A percentile compares a stretch with the other conserved stretches of the same genome.
Evolutionary conservation across 345 rosid species (phyloP).

Genomic region (Gossypioides kirkii): DNA sequence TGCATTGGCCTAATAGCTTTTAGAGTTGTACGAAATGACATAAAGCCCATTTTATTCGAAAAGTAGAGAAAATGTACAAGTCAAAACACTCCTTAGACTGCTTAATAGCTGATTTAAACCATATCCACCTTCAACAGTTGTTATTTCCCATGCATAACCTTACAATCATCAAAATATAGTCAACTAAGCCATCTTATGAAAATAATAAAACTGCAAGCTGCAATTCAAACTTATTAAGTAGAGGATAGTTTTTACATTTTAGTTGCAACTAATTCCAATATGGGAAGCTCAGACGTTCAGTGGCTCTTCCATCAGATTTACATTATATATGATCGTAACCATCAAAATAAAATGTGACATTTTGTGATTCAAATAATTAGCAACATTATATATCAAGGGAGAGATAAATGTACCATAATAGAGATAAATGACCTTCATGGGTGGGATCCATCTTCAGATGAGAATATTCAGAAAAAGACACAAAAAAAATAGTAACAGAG

Average conservation of each 20-base stretch:
- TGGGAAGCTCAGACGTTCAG: neutral
- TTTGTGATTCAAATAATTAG: neutral
- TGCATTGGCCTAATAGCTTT: neutral
- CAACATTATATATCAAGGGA: neutral
- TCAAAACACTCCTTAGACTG: constrained; percentile 66
- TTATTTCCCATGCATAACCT: constrained; percentile 98
- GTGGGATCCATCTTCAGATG: too few species aligned
- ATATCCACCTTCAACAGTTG: constrained; percentile 92
- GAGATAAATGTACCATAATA: neutral
- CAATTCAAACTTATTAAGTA: neutral
- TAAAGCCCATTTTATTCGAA: neutral
- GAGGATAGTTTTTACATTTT: neutral
- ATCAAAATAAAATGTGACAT: neutral
- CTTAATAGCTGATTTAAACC: constrained; percentile 72
- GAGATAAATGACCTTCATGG: constrained; percentile 51
- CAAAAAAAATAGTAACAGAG: too few species aligned
- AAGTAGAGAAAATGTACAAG: constrained; percentile 40
- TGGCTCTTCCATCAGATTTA: neutral
- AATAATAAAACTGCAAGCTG: neutral
- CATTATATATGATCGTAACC: neutral
- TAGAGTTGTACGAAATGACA: neutral
- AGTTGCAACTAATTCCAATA: constrained; percentile 2
- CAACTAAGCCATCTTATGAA: neutral
- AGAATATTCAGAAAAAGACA: too few species aligned
- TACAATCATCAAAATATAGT: constrained; percentile 24